Evolutionary conservation across 495 filamentous ascomycete species (phyloP), one percentile per base, ranked within the genome.

Genomic region (Hypoxylon crocopeplum): DNA sequence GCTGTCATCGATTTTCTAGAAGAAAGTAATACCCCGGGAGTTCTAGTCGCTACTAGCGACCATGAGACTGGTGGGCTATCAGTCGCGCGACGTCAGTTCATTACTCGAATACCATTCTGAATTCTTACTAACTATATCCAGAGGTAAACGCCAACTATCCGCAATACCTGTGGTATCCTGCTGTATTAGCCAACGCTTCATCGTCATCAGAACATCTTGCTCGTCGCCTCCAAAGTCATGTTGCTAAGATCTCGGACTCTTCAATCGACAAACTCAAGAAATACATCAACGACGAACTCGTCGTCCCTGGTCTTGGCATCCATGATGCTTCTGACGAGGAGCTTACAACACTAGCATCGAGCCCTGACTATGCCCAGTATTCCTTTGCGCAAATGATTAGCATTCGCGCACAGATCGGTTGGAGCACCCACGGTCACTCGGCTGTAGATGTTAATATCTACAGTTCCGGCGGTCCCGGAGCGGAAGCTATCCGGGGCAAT

Each of bases 361-460:
- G 78, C 48, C 84, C 85, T 0, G 69, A 69, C 0, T 65, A 71
- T 1, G 72, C 86, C 0, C 63, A 75, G 2, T 83, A 84, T 66
- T 73, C 84, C n/a, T 90, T 98, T 64, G 84, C 92, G 0, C 84
- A 90, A 66, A 92, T 97, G 76, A 82, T 98, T 62, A 93, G 89
- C 61, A 80, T 89, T 8, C 81, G 95, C 45, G 89, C 92, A 2
- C 92, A 96, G 69, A 83, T 96, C 40, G 95, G 94, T 10, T 98
- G 95, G 95, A 85, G 79, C 24, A 96, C 91, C 0, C 92, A 95
- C 67, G 92, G 92, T 13, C 92, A 97, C 75, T 91, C 88, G 33
- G 90, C 82, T 33, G 91, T 91, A 10, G 92, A 97, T 70, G 92
- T 97, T 44, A 96, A 97, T 69, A 89, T 96, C 61, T 97, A 96